These are phyloP conservation scores for Coemansia pectinata DNA, from an alignment of 192 early-diverging fungal genomes.

Conservation along the genomic window DNA sequence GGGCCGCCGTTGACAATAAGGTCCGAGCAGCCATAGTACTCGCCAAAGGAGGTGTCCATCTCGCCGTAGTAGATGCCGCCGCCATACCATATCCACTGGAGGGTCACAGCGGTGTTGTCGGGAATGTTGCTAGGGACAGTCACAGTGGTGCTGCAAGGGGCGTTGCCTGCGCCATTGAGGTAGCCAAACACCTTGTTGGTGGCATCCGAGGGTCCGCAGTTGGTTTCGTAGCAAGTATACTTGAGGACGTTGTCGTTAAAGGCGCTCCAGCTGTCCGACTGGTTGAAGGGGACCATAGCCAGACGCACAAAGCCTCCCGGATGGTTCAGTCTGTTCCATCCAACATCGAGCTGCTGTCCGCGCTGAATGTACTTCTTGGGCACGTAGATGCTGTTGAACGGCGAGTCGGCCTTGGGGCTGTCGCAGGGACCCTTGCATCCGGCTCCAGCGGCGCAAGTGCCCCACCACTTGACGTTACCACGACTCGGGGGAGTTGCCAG, in stretches of 20 bases:
- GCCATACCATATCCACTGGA: constrained; percentile 68
- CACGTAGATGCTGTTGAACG: constrained; percentile 58
- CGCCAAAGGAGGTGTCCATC: constrained; percentile 58
- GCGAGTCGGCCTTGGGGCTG: constrained; percentile 45
- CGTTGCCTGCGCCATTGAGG: constrained; percentile 59
- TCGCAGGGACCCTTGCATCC: constrained; percentile 66
- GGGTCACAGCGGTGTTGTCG: constrained; percentile 56
- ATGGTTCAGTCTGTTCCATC: constrained; percentile 63
- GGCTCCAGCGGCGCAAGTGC: constrained; percentile 56
- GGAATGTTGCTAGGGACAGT: constrained; percentile 56
- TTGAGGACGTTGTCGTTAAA: constrained; percentile 59
- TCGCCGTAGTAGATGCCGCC: constrained; percentile 63
- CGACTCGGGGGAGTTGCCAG: constrained; percentile 35
- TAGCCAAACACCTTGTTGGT: constrained; percentile 46
- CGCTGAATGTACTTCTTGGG: constrained; percentile 58
- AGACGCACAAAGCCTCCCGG: constrained; percentile 66
- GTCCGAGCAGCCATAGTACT: constrained; percentile 63
- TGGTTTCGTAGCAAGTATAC: constrained; percentile 62
- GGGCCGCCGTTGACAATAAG: constrained; percentile 58
- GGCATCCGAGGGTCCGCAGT: constrained; percentile 55
- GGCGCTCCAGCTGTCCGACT: constrained; percentile 60
- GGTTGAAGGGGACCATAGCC: constrained; percentile 60
- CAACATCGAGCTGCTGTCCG: constrained; percentile 56
- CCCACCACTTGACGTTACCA: constrained; percentile 51
- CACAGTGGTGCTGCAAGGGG: constrained; percentile 55